Evolutionary conservation across 768 basidiomycete species (phyloP).

Genomic region (Suillus lakei): DNA sequence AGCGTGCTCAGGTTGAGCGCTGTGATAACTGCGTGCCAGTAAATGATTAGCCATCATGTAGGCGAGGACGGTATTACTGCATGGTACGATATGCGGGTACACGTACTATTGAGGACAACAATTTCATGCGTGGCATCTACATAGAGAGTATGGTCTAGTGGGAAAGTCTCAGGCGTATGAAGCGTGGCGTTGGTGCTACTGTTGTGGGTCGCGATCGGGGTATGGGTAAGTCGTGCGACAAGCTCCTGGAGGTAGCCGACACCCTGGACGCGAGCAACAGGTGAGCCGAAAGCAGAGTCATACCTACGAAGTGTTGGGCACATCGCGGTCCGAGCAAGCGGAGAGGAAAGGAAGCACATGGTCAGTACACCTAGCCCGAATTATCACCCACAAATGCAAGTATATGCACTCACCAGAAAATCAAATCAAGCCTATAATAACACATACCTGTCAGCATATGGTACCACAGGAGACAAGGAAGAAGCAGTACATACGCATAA

Average conservation of each 20-base stretch:
- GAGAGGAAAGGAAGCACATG: too few relatives aligned
- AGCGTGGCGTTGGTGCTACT: conserved; percentile 87
- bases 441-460: neutral
- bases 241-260: conserved; percentile 85
- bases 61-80: neutral
- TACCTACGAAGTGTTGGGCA: conserved; percentile 45
- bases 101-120: conserved; percentile 62
- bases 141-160: conserved; percentile 72
- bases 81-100: neutral
- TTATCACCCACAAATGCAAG: neutral
- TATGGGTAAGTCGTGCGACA: conserved; percentile 80
- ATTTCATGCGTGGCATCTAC: conserved; percentile 66
- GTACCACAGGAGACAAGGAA: conserved; percentile 1
- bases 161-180: conserved; percentile 71
- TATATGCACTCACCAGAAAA: conserved; percentile 53
- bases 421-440: conserved; percentile 57
- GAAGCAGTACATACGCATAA: conserved; percentile 58
- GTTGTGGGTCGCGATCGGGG: conserved; percentile 69
- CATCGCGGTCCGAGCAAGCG: conserved; percentile 22
- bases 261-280: conserved; percentile 76
- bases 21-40: conserved; percentile 61
- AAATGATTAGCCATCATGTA: conserved; percentile 7
- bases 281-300: conserved; percentile 80
- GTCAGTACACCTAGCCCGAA: too few relatives aligned
- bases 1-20: conserved; percentile 84